phyloP scores from a whole-genome alignment of 2,329 filamentous ascomycete genomes.

The Tetracladium maxilliforme region DNA sequence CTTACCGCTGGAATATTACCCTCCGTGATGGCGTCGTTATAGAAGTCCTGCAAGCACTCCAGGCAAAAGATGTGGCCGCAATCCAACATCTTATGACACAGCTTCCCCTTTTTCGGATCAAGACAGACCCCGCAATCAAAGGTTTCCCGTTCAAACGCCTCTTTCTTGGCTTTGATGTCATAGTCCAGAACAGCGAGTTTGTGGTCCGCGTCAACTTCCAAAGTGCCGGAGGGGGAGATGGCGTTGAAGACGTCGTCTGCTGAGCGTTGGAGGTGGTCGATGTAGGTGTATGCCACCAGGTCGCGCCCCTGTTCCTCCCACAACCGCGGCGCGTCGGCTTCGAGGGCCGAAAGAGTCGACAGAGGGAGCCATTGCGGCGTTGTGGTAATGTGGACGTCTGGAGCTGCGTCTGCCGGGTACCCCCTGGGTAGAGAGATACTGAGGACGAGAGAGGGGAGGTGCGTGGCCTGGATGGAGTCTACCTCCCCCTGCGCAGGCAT shows the following conservation, averaged over 20 bases:
- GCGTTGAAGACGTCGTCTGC: conserved; percentile 47
- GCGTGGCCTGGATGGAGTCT: conserved; percentile 34
- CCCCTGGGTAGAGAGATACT: conserved; percentile 36
- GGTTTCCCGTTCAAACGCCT: conserved; percentile 67
- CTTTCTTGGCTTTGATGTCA: conserved; percentile 58
- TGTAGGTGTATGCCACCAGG: conserved; percentile 44
- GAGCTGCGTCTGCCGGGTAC: conserved; percentile 40
- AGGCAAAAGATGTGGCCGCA: conserved; percentile 89
- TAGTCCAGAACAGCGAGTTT: conserved; percentile 66
- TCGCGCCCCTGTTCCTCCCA: conserved; percentile 50
- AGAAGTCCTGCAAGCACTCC: conserved; percentile 78
- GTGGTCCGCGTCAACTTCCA: conserved; percentile 37
- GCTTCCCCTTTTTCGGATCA: conserved; percentile 77
- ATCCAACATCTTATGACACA: conserved; percentile 67
- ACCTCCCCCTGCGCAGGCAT: conserved; percentile 7
- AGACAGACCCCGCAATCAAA: conserved; percentile 83
- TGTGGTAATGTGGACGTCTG: conserved; percentile 33
- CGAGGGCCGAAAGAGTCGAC: conserved; percentile 29
- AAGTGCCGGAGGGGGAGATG: conserved; percentile 26
- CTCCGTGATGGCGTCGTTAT: conserved; percentile 73
- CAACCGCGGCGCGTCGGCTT: conserved; percentile 31
- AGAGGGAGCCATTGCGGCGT: conserved; percentile 40
- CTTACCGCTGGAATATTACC: conserved; percentile 68
- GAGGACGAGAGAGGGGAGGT: conserved; percentile 42
- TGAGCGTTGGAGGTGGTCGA: conserved; percentile 45